These are phyloP conservation scores for Starmerella bombi DNA, from an alignment of 805 yeast species.

Conservation along the genomic window DNA sequence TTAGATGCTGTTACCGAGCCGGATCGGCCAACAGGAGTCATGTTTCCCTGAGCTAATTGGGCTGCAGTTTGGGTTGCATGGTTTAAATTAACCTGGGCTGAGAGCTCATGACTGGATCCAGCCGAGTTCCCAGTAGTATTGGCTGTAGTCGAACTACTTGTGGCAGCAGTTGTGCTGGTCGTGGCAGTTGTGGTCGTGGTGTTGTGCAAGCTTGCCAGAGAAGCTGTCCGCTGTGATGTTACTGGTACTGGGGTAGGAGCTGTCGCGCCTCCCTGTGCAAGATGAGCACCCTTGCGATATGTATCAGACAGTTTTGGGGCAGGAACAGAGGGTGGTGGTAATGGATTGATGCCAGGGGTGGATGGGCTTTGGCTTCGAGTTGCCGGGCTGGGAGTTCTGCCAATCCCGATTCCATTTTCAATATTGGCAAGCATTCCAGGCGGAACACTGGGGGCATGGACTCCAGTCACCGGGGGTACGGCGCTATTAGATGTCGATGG, in stretches of 20 bases:
- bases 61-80: constrained; percentile 5
- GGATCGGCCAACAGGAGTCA: background rate
- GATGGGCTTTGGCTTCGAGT: constrained; percentile 14
- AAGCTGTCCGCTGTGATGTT: too few species aligned
- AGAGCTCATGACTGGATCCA: constrained; percentile 7
- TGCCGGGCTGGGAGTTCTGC: constrained; percentile 13
- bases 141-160: too few species aligned
- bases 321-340: constrained; percentile 22
- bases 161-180: too few species aligned
- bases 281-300: constrained; percentile 16
- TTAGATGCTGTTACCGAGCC: background rate
- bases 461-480: too few species aligned
- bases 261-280: constrained; percentile 17
- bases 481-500: too few species aligned
- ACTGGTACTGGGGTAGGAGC: constrained; percentile 15
- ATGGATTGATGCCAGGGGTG: constrained; percentile 21
- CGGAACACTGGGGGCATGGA: background rate
- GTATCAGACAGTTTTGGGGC: constrained; percentile 17
- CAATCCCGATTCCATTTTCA: too few species aligned
- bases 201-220: too few species aligned
- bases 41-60: background rate
- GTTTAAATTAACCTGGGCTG: constrained; percentile 3
- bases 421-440: background rate
- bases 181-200: constrained; percentile 20
- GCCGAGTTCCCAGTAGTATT: too few species aligned